A percentile compares a stretch with the other conserved stretches of the same genome.
Conservation (phyloP, 2,329 filamentous ascomycete genomes). For the Pyrenochaeta sp. region DNA sequence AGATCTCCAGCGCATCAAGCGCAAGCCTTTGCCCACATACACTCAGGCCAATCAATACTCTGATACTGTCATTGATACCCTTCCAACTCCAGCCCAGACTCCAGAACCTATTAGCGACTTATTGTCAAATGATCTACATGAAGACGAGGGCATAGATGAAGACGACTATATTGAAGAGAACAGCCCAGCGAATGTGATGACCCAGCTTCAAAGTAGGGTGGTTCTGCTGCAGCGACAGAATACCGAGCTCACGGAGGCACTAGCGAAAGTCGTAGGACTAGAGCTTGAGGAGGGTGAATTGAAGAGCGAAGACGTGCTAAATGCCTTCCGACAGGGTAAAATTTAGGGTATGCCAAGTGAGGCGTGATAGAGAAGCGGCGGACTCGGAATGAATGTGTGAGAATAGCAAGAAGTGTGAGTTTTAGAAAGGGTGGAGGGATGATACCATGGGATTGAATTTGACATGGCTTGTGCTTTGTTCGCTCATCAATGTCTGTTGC, state of each 20-base stretch:
- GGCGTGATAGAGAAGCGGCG: constrained; percentile 2
- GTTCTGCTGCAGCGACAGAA: constrained; percentile 35
- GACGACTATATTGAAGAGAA: constrained; percentile 4
- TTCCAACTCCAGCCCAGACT: constrained; percentile 23
- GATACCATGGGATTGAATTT: constrained; percentile 5
- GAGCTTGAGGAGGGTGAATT: constrained; percentile 29
- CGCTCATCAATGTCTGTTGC: not conserved
- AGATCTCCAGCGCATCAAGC: constrained; percentile 35
- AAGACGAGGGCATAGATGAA: constrained; percentile 16
- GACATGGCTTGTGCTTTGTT: constrained; percentile 14
- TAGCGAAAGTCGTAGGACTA: constrained; percentile 37
- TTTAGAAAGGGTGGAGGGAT: not conserved
- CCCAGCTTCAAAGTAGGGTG: constrained; percentile 26
- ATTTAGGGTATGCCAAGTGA: constrained; percentile 13
- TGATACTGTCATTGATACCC: constrained; percentile 13
- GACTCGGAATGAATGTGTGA: not conserved
- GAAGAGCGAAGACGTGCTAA: constrained; percentile 26
- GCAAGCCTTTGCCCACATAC: constrained; percentile 20
- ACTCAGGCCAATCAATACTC: constrained; percentile 10
- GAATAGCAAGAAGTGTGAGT: not conserved
- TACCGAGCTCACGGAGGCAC: constrained; percentile 31
- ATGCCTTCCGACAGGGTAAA: constrained; percentile 16
- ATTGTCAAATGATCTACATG: constrained; percentile 6
- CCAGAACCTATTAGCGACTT: constrained; percentile 17
- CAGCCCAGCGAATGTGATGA: constrained; percentile 18